Base-by-base conservation (phyloP, 2,329 filamentous ascomycete genomes). In the Gnomoniopsis smithogilvyi region DNA sequence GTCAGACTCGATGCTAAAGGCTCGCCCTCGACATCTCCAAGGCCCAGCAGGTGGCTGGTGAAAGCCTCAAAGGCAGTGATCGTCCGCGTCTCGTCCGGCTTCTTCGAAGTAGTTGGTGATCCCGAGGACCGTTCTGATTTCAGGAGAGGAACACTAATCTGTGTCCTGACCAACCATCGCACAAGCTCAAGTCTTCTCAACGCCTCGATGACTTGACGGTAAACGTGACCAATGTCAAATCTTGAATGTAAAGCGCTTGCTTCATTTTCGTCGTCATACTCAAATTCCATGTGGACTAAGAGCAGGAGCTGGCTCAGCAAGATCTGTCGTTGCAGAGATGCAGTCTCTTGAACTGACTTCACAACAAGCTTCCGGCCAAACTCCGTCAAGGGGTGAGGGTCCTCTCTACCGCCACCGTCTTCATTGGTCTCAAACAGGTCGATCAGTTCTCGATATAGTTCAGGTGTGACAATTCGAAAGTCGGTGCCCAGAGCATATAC, bases 291-390 rank as follows among this genome's bases (percentile, higher is more conserved):
- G 71, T 97, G 92, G 11, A 95, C 82, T 17, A 96, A 80, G 7
- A 99, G 80, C 2, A 95, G 81, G 2, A 98, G 77, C 59, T 98
- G 84, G 68, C 94, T 92, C 63, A 96, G 86, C 53, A 96, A 85
- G 10, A 95, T 79, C 61, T 85, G 85, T 74, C 87, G 87, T 61
- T 90, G 88, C 34, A 91, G 74, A 53, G 89, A 81, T 7, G 95
- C 82, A 14, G 84, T 88, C 69, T 98, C 92, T 68, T 94, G 89
- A 0, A 90, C 86, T 7, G 91, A 88, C 62, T 87, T 87, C 12
- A 96, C 83, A 15, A 92, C 78, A 2, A 92, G 76, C 65, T 86
- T 90, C 45, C 86, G 84, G 19, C 94, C 94, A 69, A 94, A 92
- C 47, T 87, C 83, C 0, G 91, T 92, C 48, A 92, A 74, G 1